Evolutionary conservation across 1,284 basidiomycete species (phyloP).

Genomic region (Fistulina hepatica): DNA sequence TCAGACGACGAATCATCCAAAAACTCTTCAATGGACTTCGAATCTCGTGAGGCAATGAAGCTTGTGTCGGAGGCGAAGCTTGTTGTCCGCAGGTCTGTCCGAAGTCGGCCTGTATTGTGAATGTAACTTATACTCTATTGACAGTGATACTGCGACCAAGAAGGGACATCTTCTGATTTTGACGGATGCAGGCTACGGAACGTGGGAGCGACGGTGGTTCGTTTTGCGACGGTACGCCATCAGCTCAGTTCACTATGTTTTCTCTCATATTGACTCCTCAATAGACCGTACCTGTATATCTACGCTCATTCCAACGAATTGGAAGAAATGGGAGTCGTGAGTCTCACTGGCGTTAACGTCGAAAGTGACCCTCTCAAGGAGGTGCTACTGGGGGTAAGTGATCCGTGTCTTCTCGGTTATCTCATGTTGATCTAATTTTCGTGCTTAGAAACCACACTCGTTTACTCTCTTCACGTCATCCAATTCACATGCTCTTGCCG

Average conservation of each 20-base stretch:
- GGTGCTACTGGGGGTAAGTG: slow-evolving; percentile 69
- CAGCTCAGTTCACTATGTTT: slow-evolving; percentile 1
- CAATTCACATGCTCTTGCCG: slow-evolving; percentile 82
- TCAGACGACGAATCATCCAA: slow-evolving; percentile 36
- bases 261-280: slow-evolving; percentile 4
- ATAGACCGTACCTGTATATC: slow-evolving; percentile 82
- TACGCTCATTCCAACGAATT: slow-evolving; percentile 74
- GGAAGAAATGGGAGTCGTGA: slow-evolving; percentile 79
- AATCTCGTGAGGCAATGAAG: slow-evolving; percentile 45
- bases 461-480: slow-evolving; percentile 85
- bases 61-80: slow-evolving; percentile 63
- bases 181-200: slow-evolving; percentile 65
- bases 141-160: slow-evolving; percentile 74
- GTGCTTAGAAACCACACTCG: slow-evolving; percentile 60
- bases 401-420: slow-evolving; percentile 5
- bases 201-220: slow-evolving; percentile 82
- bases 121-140: slow-evolving; percentile 7
- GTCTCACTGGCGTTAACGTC: slow-evolving; percentile 76
- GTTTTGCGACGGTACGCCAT: slow-evolving; percentile 76
- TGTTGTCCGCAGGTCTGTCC: slow-evolving; percentile 54
- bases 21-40: slow-evolving; percentile 31
- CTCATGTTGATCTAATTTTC: slow-evolving; percentile 7
- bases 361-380: slow-evolving; percentile 84
- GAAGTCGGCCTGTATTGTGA: background rate
- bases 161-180: slow-evolving; percentile 75